A percentile compares a stretch with the other conserved stretches of the same genome.
Evolutionary conservation across 768 basidiomycete species (phyloP).

Genomic region (Naganishia onofrii): DNA sequence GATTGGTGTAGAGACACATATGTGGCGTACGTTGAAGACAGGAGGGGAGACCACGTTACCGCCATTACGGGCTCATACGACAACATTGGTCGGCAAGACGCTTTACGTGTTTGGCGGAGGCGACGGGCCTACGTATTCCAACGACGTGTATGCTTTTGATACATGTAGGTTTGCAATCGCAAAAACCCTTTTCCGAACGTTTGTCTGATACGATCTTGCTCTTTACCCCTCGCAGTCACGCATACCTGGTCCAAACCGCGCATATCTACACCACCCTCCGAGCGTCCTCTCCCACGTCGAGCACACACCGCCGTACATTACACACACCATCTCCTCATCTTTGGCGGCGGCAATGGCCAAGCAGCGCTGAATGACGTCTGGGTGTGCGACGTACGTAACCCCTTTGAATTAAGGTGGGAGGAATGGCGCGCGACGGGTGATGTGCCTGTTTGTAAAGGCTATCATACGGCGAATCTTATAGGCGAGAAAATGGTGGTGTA

Average conservation of each 20-base stretch:
- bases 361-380: slow-evolving; percentile 87
- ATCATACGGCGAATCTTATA: slow-evolving; percentile 85
- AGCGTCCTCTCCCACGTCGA: slow-evolving; percentile 64
- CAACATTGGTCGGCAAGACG: slow-evolving; percentile 69
- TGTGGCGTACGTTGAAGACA: slow-evolving; percentile 77
- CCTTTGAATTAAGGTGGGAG: slow-evolving; percentile 60
- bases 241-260: slow-evolving; percentile 49
- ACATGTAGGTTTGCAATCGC: slow-evolving; percentile 57
- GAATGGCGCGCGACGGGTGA: slow-evolving; percentile 61
- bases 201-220: neutral
- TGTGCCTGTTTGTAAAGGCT: slow-evolving; percentile 59
- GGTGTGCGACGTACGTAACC: slow-evolving; percentile 68
- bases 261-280: slow-evolving; percentile 36
- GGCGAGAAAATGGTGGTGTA: slow-evolving; percentile 80
- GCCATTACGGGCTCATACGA: slow-evolving; percentile 81
- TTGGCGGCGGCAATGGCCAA: slow-evolving; percentile 91
- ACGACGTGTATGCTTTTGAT: slow-evolving; percentile 77
- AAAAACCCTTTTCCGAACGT: neutral
- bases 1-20: slow-evolving; percentile 69
- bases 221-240: slow-evolving; percentile 34
- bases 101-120: slow-evolving; percentile 86
- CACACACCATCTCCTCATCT: slow-evolving; percentile 71
- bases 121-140: slow-evolving; percentile 75
- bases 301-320: slow-evolving; percentile 83
- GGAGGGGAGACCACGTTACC: slow-evolving; percentile 70